Conservation (phyloP, 176 grass and related monocot genomes). For the Juncus effusus region DNA sequence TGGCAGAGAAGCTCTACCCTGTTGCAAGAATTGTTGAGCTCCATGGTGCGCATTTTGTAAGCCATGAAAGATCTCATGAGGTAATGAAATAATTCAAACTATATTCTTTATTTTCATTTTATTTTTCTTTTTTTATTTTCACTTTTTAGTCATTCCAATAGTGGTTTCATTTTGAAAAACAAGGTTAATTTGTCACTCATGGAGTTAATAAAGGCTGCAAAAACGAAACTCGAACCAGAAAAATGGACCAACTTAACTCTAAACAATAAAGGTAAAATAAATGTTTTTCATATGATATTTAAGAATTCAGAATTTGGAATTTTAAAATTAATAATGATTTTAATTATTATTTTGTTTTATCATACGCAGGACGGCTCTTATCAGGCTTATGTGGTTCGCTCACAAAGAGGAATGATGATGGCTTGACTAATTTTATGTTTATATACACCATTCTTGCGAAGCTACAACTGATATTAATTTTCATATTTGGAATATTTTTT, state of each 20-base stretch:
- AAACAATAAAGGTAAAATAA: slow-evolving; percentile 27
- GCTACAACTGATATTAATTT: slow-evolving; percentile 55
- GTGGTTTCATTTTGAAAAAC: neutral
- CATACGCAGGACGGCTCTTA: slow-evolving; percentile 28
- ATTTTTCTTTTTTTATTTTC: no score
- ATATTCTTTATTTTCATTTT: neutral
- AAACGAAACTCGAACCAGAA: slow-evolving; percentile 43
- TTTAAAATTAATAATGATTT: neutral
- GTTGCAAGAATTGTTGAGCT: slow-evolving; percentile 65
- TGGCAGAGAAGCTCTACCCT: slow-evolving; percentile 63
- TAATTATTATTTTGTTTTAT: slow-evolving; percentile 5
- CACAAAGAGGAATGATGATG: slow-evolving; percentile 22
- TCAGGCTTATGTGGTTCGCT: slow-evolving; percentile 12
- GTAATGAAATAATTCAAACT: slow-evolving; percentile 20
- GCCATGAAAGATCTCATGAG: slow-evolving; percentile 64
- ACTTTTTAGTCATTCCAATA: neutral
- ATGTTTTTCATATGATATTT: neutral
- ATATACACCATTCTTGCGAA: slow-evolving; percentile 41
- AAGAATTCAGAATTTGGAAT: slow-evolving; percentile 6
- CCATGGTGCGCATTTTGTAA: slow-evolving; percentile 64
- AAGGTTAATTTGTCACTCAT: slow-evolving; percentile 65
- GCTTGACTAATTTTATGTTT: slow-evolving; percentile 19
- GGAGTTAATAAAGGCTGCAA: slow-evolving; percentile 64
- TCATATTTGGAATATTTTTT: slow-evolving; percentile 44
- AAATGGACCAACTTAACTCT: slow-evolving; percentile 54